These are phyloP conservation scores for Rutstroemia sp. DNA, from an alignment of 2,329 filamentous ascomycete species.

Conservation along the genomic window DNA sequence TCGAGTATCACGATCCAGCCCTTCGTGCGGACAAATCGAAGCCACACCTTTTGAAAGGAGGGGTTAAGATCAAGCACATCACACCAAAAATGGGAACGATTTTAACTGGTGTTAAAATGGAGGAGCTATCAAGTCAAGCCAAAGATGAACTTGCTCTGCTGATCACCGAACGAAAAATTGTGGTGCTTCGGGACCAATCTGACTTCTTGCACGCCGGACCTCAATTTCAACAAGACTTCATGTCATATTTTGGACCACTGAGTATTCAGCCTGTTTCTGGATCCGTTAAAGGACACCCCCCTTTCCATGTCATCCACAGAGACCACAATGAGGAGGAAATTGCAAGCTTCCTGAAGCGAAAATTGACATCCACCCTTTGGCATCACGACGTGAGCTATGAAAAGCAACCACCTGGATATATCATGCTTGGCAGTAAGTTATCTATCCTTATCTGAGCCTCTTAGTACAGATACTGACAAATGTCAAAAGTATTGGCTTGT, in stretches of 20 bases:
- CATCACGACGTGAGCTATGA: conserved; percentile 67
- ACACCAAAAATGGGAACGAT: conserved; percentile 36
- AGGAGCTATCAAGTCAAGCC: conserved; percentile 30
- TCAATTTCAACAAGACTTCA: conserved; percentile 54
- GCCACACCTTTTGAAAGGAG: conserved; percentile 50
- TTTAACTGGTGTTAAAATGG: conserved; percentile 34
- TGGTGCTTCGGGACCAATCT: conserved; percentile 43
- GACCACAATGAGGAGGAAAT: conserved; percentile 48
- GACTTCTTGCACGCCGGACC: conserved; percentile 48
- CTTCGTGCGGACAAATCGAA: conserved; percentile 55
- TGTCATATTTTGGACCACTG: conserved; percentile 55
- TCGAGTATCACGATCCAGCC: conserved; percentile 39
- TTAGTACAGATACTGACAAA: not conserved
- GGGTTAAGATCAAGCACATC: conserved; percentile 53
- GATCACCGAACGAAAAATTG: conserved; percentile 34
- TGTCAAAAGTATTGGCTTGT: conserved; percentile 4
- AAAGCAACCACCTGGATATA: conserved; percentile 61
- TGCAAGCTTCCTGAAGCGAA: conserved; percentile 56
- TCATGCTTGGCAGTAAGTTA: conserved; percentile 41
- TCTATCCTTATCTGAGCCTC: not conserved
- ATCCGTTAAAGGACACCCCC: conserved; percentile 48
- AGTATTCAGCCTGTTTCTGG: conserved; percentile 66
- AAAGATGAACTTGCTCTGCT: conserved; percentile 38
- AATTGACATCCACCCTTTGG: conserved; percentile 58
- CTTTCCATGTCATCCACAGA: conserved; percentile 62